Percentiles rank a stretch among this genome's conserved stretches.
Conservation (phyloP, 345 rosid species). For the Aegle marmelos region DNA sequence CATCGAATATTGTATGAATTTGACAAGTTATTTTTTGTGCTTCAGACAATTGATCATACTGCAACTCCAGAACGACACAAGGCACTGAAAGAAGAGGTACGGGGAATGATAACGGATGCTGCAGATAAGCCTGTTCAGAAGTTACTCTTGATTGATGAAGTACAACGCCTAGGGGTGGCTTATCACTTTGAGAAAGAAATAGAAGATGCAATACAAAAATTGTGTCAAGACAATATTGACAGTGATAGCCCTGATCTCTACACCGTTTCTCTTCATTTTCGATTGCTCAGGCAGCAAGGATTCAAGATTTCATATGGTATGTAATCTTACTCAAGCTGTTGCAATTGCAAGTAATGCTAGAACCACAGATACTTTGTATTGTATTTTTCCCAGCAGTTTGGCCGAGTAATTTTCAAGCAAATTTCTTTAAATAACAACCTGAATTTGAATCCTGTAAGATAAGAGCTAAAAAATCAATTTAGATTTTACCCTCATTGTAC, state of each 20-base stretch:
- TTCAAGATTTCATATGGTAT: constrained; percentile 17
- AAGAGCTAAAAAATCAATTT: too few relatives aligned
- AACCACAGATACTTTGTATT: too few relatives aligned
- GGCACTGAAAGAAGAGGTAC: constrained; percentile 22
- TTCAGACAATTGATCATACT: constrained; percentile 6
- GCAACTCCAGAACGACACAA: background rate
- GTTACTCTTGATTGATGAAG: constrained; percentile 29
- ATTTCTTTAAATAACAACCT: too few relatives aligned
- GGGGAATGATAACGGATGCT: constrained; percentile 8
- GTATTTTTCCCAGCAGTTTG: background rate
- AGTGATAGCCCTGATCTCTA: constrained; percentile 5
- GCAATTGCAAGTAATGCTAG: too few relatives aligned
- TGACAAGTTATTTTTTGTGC: background rate
- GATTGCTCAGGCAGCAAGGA: constrained; percentile 32
- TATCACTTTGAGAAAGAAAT: constrained; percentile 30
- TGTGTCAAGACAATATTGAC: background rate
- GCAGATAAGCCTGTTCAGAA: background rate
- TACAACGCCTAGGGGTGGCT: constrained; percentile 29
- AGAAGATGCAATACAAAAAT: constrained; percentile 6
- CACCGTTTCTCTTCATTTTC: constrained; percentile 21
- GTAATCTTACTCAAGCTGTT: background rate
- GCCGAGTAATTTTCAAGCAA: accelerated
- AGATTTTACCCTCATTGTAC: too few relatives aligned
- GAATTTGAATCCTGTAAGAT: too few relatives aligned
- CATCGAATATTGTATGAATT: too few relatives aligned